Conservation (phyloP, 129 eudicot species). For the Lactuca sativa region DNA sequence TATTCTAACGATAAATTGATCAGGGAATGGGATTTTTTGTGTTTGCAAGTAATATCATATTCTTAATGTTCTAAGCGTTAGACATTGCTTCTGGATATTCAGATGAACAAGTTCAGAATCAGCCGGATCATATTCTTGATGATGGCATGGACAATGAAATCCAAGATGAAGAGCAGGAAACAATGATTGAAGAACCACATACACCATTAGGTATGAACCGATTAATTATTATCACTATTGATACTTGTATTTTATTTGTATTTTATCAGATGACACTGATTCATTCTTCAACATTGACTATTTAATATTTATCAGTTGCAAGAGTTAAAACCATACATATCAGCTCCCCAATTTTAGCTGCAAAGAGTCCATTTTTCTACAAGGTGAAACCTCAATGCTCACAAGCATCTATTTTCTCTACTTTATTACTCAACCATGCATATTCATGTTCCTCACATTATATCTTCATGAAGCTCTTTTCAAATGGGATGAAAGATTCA, state of each 20-base stretch:
- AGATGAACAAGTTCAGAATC: slow-evolving; percentile 54
- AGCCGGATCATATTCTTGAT: slow-evolving; percentile 33
- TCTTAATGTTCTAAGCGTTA: slow-evolving; percentile 24
- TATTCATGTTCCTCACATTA: slow-evolving; percentile 1
- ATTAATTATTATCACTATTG: background rate
- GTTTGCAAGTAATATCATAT: background rate
- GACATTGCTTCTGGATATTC: slow-evolving; percentile 35
- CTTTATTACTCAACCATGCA: slow-evolving; percentile 1
- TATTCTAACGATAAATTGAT: no score
- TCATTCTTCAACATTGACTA: slow-evolving; percentile 47
- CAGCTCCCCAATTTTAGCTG: slow-evolving; percentile 78
- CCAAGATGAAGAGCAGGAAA: slow-evolving; percentile 61
- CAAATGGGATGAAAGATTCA: slow-evolving; percentile 76
- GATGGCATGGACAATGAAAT: slow-evolving; percentile 53
- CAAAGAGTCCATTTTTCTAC: slow-evolving; percentile 84
- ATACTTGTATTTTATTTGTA: slow-evolving; percentile 4
- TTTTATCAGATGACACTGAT: slow-evolving; percentile 37
- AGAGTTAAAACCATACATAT: slow-evolving; percentile 64
- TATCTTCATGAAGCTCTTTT: slow-evolving; percentile 54
- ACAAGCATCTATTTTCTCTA: slow-evolving; percentile 8
- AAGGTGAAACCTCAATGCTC: slow-evolving; percentile 49
- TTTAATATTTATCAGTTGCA: slow-evolving; percentile 33
- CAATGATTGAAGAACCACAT: slow-evolving; percentile 53
- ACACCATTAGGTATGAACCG: slow-evolving; percentile 28
- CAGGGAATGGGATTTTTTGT: background rate